A percentile compares a stretch with the other conserved stretches of the same genome.
phyloP scores from a whole-genome alignment of 495 filamentous ascomycete species.

The Haplographium delicatum region DNA sequence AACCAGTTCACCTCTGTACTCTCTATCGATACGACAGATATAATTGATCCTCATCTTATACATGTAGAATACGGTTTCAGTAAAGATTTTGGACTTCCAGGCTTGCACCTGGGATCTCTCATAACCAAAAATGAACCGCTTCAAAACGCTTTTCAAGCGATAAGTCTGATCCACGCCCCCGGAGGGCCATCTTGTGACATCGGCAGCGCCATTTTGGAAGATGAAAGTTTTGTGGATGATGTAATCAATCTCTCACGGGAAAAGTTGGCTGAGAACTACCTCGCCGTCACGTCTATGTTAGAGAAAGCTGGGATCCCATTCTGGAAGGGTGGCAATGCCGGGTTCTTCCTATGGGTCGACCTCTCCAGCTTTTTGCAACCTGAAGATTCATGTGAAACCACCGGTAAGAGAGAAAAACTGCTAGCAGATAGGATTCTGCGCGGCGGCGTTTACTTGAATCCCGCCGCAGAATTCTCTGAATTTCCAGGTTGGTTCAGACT shows the following conservation, averaged over 20 bases:
- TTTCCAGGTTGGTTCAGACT: too few species aligned
- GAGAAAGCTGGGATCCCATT: constrained; percentile 29
- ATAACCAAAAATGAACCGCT: constrained; percentile 30
- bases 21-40: constrained; percentile 38
- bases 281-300: constrained; percentile 32
- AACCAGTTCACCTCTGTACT: constrained; percentile 49
- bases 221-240: constrained; percentile 37
- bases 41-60: constrained; percentile 46
- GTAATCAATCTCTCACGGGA: constrained; percentile 39
- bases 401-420: too few species aligned
- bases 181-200: constrained; percentile 42
- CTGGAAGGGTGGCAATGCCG: constrained; percentile 52
- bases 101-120: constrained; percentile 50
- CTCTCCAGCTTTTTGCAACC: too few species aligned
- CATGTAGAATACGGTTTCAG: constrained; percentile 59
- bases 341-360: constrained; percentile 58
- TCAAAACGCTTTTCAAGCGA: background rate
- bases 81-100: constrained; percentile 53
- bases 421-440: too few species aligned
- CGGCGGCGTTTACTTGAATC: too few species aligned
- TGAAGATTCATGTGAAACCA: too few species aligned
- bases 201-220: constrained; percentile 40
- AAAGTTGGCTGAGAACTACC: constrained; percentile 34
- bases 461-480: too few species aligned
- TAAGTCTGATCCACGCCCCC: constrained; percentile 38